A percentile compares a stretch with the other conserved stretches of the same genome.
Evolutionary conservation across 495 filamentous ascomycete genomes (phyloP).

Genomic region (Xylaria scruposa): DNA sequence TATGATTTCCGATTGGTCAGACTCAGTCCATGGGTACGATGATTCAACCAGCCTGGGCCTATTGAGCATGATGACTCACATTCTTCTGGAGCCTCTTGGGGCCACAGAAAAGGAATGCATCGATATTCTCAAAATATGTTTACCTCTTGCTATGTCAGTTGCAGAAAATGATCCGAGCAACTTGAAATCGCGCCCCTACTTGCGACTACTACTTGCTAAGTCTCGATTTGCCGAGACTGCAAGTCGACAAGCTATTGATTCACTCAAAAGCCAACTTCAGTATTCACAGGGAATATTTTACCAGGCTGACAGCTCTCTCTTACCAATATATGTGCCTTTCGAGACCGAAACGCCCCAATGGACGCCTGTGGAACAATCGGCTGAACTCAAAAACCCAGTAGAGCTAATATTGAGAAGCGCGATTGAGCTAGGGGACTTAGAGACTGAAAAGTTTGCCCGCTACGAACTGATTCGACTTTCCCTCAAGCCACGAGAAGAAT

Average conservation of each 20-base stretch:
- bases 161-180: slow-evolving; percentile 19
- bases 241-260: slow-evolving; percentile 16
- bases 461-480: slow-evolving; percentile 20
- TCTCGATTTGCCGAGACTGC: slow-evolving; percentile 23
- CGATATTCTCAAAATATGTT: slow-evolving; percentile 19
- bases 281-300: slow-evolving; percentile 16
- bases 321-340: slow-evolving; percentile 19
- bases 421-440: slow-evolving; percentile 18
- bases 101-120: slow-evolving; percentile 17
- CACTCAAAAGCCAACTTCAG: slow-evolving; percentile 12
- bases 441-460: slow-evolving; percentile 22
- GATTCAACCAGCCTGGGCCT: slow-evolving; percentile 18
- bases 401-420: slow-evolving; percentile 18
- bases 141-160: slow-evolving; percentile 21
- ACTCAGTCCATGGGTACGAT: slow-evolving; percentile 25
- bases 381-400: slow-evolving; percentile 17
- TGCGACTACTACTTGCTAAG: slow-evolving; percentile 21
- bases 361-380: slow-evolving; percentile 12
- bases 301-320: slow-evolving; percentile 9
- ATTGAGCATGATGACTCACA: slow-evolving; percentile 23
- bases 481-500: slow-evolving; percentile 3
- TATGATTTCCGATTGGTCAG: slow-evolving; percentile 21
- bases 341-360: slow-evolving; percentile 14
- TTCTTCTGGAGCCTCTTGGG: slow-evolving; percentile 15
- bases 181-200: slow-evolving; percentile 23